Evolutionary conservation across 768 basidiomycete species (phyloP).

Genomic region (Trametes punicea): DNA sequence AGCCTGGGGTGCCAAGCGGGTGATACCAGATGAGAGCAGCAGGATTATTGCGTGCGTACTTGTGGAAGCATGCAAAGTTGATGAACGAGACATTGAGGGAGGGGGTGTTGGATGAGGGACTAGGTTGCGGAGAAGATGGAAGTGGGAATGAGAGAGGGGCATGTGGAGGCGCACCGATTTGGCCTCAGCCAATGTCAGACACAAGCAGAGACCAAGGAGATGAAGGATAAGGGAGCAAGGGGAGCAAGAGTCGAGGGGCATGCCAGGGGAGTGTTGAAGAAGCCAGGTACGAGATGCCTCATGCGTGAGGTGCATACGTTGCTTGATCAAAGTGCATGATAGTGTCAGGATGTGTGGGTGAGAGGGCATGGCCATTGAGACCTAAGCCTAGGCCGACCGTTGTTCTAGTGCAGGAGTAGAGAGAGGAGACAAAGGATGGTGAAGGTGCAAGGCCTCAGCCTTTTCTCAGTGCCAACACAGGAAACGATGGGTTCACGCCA

Average conservation of each 20-base stretch:
- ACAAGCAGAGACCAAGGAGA: background rate
- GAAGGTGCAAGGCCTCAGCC: slow-evolving; percentile 30
- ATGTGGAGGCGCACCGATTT: background rate
- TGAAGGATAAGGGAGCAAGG: background rate
- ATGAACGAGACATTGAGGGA: background rate
- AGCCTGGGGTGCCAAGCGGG: slow-evolving; percentile 1
- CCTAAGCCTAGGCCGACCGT: slow-evolving; percentile 26
- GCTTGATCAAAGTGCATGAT: background rate
- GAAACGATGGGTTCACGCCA: slow-evolving; percentile 16
- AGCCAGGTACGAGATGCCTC: background rate
- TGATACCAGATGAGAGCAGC: slow-evolving; percentile 6
- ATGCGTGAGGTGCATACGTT: background rate
- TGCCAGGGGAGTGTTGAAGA: background rate
- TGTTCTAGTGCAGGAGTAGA: slow-evolving; percentile 20
- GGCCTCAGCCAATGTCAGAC: slow-evolving; percentile 1
- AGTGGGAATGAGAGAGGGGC: background rate
- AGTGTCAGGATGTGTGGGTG: background rate
- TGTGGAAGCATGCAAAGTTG: background rate
- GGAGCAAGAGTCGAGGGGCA: slow-evolving; percentile 3
- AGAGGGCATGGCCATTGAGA: slow-evolving; percentile 13
- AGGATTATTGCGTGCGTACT: background rate
- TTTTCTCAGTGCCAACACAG: slow-evolving; percentile 21
- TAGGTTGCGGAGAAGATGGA: background rate
- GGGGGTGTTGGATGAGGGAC: background rate
- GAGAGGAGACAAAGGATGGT: background rate